Percentiles rank a stretch among this genome's conserved stretches.
Conservation (phyloP, 2,329 filamentous ascomycete species). For the Neonectria sp. region DNA sequence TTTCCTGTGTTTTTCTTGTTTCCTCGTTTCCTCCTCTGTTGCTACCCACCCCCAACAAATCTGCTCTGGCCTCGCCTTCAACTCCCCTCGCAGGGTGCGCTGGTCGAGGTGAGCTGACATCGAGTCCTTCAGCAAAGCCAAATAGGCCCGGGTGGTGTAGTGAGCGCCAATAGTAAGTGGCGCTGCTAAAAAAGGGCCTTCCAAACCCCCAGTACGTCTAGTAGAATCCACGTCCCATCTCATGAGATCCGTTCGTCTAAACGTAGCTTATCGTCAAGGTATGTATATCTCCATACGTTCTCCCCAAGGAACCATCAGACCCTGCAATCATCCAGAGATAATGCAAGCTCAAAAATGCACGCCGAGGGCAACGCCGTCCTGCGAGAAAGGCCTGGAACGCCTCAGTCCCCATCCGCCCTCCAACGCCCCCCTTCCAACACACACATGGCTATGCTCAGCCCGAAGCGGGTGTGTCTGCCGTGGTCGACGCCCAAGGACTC, state of each 20-base stretch:
- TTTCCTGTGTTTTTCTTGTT: slow-evolving; percentile 48
- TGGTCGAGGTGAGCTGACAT: slow-evolving; percentile 32
- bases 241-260: slow-evolving; percentile 52
- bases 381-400: slow-evolving; percentile 47
- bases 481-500: slow-evolving; percentile 45
- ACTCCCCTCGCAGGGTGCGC: slow-evolving; percentile 30
- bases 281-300: slow-evolving; percentile 50
- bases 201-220: slow-evolving; percentile 44
- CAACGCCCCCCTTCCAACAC: slow-evolving; percentile 38
- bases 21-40: slow-evolving; percentile 37
- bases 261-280: slow-evolving; percentile 55
- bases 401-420: slow-evolving; percentile 38
- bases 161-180: slow-evolving; percentile 16
- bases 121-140: slow-evolving; percentile 27
- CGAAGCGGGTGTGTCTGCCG: slow-evolving; percentile 46
- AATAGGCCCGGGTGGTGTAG: slow-evolving; percentile 29
- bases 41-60: slow-evolving; percentile 36
- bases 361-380: slow-evolving; percentile 44
- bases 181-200: slow-evolving; percentile 23
- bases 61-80: slow-evolving; percentile 27
- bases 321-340: slow-evolving; percentile 46
- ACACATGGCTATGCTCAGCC: slow-evolving; percentile 40
- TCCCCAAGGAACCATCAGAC: slow-evolving; percentile 43
- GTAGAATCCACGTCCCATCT: slow-evolving; percentile 43
- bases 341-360: slow-evolving; percentile 48